phyloP scores from a whole-genome alignment of 2,329 filamentous ascomycete species.

The Beauveria scarabaeidicola region DNA sequence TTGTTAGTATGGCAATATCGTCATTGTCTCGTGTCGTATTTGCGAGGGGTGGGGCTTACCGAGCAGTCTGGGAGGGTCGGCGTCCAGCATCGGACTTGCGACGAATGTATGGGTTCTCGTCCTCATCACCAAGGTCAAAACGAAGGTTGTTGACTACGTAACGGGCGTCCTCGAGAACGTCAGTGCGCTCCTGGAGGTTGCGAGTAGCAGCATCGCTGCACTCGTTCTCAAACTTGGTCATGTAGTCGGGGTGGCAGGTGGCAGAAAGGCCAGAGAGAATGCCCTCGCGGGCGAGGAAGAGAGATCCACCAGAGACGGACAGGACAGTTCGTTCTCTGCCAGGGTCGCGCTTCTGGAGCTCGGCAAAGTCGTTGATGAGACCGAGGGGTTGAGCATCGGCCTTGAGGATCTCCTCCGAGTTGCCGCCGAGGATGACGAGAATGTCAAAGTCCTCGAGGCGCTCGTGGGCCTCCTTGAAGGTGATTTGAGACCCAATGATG shows the following conservation, averaged over 20 bases:
- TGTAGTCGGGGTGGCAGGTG: constrained; percentile 73
- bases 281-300: constrained; percentile 68
- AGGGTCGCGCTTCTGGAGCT: constrained; percentile 72
- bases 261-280: constrained; percentile 71
- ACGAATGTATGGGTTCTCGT: constrained; percentile 77
- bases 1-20: constrained; percentile 15
- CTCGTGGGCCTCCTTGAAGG: constrained; percentile 70
- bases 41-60: constrained; percentile 35
- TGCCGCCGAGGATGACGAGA: constrained; percentile 68
- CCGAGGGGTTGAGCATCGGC: constrained; percentile 58
- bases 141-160: constrained; percentile 90
- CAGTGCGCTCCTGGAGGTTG: constrained; percentile 66
- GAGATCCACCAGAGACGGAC: constrained; percentile 69
- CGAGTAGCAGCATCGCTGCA: constrained; percentile 65
- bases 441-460: constrained; percentile 69
- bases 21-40: background rate
- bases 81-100: constrained; percentile 60
- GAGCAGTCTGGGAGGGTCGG: constrained; percentile 48
- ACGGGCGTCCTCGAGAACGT: constrained; percentile 70
- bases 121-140: constrained; percentile 73
- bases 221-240: constrained; percentile 73
- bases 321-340: constrained; percentile 72
- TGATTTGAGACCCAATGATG: constrained; percentile 64
- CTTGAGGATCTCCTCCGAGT: constrained; percentile 55
- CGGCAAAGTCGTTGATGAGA: constrained; percentile 67